Conservation (phyloP, 176 grass and related monocot genomes). For the Guadua angustifolia region DNA sequence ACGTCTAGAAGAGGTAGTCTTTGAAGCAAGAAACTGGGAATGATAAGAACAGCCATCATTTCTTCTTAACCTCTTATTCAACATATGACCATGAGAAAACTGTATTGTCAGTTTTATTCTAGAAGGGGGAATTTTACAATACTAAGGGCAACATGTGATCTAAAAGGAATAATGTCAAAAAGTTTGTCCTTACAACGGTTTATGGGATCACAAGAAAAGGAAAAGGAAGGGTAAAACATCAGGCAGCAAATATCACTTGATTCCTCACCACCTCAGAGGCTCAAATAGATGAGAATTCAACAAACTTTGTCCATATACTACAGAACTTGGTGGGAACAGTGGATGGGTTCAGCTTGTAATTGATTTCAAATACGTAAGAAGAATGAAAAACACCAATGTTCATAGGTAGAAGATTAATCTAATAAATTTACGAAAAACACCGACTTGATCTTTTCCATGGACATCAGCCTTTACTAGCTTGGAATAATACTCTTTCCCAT, state of each 20-base stretch:
- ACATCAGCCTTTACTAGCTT: conserved; percentile 96
- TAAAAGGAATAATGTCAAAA: no score
- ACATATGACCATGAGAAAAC: no score
- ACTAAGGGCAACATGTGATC: no score
- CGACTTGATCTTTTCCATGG: conserved; percentile 41
- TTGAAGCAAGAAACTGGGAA: not conserved
- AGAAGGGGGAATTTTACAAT: no score
- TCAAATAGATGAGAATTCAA: not conserved
- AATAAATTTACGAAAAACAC: no score
- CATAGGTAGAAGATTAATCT: not conserved
- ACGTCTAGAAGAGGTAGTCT: not conserved
- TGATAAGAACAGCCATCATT: not conserved
- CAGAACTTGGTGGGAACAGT: not conserved
- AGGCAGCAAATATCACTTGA: not conserved
- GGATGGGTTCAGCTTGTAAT: not conserved
- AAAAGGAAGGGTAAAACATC: not conserved
- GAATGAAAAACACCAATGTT: not conserved
- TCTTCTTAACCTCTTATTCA: not conserved
- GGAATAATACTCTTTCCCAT: conserved; percentile 81
- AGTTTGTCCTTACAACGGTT: not conserved
- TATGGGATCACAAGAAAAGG: not conserved
- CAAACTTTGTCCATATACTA: not conserved
- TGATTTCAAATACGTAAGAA: conserved; percentile 17
- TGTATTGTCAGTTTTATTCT: no score
- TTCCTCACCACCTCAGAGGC: not conserved